Evolutionary conservation across 192 early-diverging fungal species (phyloP), one percentile per base, ranked within the genome.

Genomic region (Rhizophagus prolifer): DNA sequence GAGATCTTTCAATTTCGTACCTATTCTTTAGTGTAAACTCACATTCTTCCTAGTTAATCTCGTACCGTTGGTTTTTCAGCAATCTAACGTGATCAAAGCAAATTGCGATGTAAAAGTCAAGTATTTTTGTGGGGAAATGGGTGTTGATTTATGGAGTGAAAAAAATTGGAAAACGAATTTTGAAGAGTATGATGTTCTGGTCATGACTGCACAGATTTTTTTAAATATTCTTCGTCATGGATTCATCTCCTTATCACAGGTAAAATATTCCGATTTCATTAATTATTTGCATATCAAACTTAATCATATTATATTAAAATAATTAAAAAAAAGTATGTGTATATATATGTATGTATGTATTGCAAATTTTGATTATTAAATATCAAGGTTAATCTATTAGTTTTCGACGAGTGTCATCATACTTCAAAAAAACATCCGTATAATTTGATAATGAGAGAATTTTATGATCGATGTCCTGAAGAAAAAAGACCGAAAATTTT

Each of bases 371-470:
- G 26, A 30, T 21, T 44, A 30, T 47, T 50, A 21, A n/a, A 28
- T 79, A 25, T 21, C 21, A 25, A 93, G 87, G 88, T 96, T 38
- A 86, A 92, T 78, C 79, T 98, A 68, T 83, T 98, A 8, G 88
- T 98, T n/a, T 94, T 98, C 85, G 97, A 98, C 81, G 97, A 98
- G 80, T 94, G 92, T 68, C 97, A 98, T 83, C 94, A 98, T 79
- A 87, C 95, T 6, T 83, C 90, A 21, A 89, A 90, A 74, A 85
- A 87, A 41, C 92, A 94, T 75, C 90, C 91, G 0, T 96, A 93
- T 81, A 85, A 90, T 66, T 79, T 91, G 26, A 90, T 97, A 30
- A 95, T 98, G 92, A 86, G 86, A 50, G 88, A 93, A 66, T 95
- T 95, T 79, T 97, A 96, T 80, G 75, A 84, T 58, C 77, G 80